A percentile compares a stretch with the other conserved stretches of the same genome.
Evolutionary conservation across 2,329 filamentous ascomycete genomes (phyloP).

Genomic region (Alternaria ventricosa): DNA sequence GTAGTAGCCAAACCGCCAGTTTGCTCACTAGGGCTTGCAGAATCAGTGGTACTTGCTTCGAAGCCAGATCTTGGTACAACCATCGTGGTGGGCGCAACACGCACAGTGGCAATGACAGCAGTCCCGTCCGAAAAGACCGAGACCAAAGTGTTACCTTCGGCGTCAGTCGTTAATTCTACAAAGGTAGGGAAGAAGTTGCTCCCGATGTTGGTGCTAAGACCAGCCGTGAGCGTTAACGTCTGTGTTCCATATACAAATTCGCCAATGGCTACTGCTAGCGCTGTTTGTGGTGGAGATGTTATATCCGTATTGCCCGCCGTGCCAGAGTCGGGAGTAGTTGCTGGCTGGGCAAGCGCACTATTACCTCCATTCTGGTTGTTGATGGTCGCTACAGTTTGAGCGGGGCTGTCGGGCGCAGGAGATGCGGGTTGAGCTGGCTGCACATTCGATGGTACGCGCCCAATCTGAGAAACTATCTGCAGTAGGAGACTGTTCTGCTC

Average conservation of each 20-base stretch:
- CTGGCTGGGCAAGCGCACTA: neutral
- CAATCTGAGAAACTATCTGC: constrained; percentile 25
- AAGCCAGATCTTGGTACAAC: constrained; percentile 27
- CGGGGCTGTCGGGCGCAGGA: neutral
- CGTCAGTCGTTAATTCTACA: constrained; percentile 32
- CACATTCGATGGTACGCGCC: constrained; percentile 6
- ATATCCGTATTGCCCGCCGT: neutral
- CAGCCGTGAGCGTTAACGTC: constrained; percentile 33
- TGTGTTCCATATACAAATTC: constrained; percentile 25
- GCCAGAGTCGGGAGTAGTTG: neutral
- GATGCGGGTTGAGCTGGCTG: constrained; percentile 7
- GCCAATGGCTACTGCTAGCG: constrained; percentile 5
- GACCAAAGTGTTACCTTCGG: constrained; percentile 32
- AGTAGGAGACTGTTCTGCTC: constrained; percentile 19
- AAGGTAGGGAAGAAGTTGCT: constrained; percentile 20
- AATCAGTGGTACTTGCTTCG: constrained; percentile 27
- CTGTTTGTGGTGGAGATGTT: neutral
- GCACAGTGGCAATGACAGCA: constrained; percentile 34
- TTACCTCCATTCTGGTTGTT: neutral
- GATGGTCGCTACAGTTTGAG: neutral
- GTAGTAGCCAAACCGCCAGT: constrained; percentile 4
- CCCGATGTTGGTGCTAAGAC: constrained; percentile 35
- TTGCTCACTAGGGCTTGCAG: constrained; percentile 6
- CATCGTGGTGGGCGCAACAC: constrained; percentile 24
- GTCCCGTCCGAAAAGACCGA: constrained; percentile 36